Percentiles rank a stretch among this genome's conserved stretches.
phyloP scores from a whole-genome alignment of 106 monocot genomes.

The Hemerocallis citrina region DNA sequence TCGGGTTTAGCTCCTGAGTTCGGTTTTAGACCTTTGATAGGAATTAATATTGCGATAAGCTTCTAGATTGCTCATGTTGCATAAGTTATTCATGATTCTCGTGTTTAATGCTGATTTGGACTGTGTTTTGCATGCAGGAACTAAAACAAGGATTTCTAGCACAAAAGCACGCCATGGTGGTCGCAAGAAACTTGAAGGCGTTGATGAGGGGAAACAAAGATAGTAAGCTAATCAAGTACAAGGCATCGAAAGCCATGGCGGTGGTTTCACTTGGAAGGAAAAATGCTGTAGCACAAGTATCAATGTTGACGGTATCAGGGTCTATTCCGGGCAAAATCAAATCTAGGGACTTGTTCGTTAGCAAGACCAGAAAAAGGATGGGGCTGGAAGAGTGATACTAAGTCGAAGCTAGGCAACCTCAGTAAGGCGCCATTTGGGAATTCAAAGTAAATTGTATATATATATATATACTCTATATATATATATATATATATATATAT shows the following conservation, averaged over 20 bases:
- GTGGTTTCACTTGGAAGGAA: slow-evolving; percentile 42
- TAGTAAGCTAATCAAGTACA: slow-evolving; percentile 28
- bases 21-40: too few species aligned
- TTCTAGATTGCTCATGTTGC: too few species aligned
- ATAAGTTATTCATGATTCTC: background rate
- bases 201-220: slow-evolving; percentile 26
- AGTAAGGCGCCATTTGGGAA: too few species aligned
- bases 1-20: too few species aligned
- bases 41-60: too few species aligned
- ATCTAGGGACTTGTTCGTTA: slow-evolving; percentile 30
- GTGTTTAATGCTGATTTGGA: background rate
- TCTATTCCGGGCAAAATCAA: slow-evolving; percentile 31
- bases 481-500: too few species aligned
- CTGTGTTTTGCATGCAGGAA: slow-evolving; percentile 15
- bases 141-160: slow-evolving; percentile 47
- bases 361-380: slow-evolving; percentile 22
- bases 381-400: too few species aligned
- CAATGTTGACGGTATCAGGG: slow-evolving; percentile 23
- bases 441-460: too few species aligned
- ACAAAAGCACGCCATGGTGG: slow-evolving; percentile 38
- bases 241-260: slow-evolving; percentile 9
- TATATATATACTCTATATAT: too few species aligned
- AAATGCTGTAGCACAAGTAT: slow-evolving; percentile 35
- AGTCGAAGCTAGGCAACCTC: too few species aligned
- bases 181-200: slow-evolving; percentile 35